These are phyloP conservation scores for Yamadazyma nakazawae DNA, from an alignment of 805 yeast genomes.

Conservation along the genomic window DNA sequence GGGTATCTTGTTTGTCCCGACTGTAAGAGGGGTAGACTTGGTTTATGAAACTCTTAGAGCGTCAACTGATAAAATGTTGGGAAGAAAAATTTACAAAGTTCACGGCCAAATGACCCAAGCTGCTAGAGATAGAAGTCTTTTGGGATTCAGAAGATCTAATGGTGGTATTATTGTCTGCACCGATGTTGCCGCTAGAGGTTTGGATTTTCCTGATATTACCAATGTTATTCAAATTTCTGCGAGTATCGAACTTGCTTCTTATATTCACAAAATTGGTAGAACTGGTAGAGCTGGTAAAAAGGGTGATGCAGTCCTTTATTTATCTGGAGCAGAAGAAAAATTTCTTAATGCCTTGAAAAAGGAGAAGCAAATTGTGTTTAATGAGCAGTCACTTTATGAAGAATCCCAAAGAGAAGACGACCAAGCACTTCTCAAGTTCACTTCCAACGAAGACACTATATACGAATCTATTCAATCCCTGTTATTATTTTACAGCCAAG, in stretches of 20 bases:
- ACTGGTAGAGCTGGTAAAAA: constrained; percentile 88
- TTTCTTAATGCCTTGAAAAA: constrained; percentile 49
- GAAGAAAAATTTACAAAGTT: constrained; percentile 24
- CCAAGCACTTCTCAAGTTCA: constrained; percentile 17
- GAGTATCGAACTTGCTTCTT: constrained; percentile 72
- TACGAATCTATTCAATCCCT: constrained; percentile 10
- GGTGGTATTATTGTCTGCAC: constrained; percentile 73
- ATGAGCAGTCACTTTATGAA: constrained; percentile 39
- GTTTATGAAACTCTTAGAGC: constrained; percentile 29
- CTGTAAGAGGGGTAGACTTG: constrained; percentile 65
- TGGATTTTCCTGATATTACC: constrained; percentile 87
- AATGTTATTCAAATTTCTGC: constrained; percentile 82
- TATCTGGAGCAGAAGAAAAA: constrained; percentile 53
- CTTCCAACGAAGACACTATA: constrained; percentile 6
- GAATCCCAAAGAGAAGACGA: constrained; percentile 28
- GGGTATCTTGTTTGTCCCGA: constrained; percentile 80
- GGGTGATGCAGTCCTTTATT: constrained; percentile 67
- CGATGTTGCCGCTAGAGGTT: constrained; percentile 94
- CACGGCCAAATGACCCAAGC: constrained; percentile 78
- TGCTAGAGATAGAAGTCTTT: constrained; percentile 59
- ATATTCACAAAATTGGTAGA: constrained; percentile 92
- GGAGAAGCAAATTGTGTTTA: constrained; percentile 54
- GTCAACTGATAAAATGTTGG: constrained; percentile 1
- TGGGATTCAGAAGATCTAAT: constrained; percentile 43
- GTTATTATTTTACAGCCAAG: constrained; percentile 25